Evolutionary conservation across 257 asterid species (phyloP).

Genomic region (Solanum bulbocastanum): DNA sequence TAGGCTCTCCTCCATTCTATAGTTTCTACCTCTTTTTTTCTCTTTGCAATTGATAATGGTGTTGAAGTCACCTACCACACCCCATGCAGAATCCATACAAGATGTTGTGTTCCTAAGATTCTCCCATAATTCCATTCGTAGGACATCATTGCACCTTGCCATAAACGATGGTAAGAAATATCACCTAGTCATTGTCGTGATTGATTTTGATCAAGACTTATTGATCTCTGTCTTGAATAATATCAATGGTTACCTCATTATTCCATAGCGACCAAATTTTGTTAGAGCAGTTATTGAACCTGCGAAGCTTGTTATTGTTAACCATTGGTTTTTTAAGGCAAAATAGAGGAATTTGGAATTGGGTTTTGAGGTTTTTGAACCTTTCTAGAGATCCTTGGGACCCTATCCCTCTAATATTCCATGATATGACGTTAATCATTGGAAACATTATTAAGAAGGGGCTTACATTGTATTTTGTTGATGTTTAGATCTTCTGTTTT

Average conservation of each 20-base stretch:
- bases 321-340: background rate
- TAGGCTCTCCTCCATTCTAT: background rate
- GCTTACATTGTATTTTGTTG: too few relatives aligned
- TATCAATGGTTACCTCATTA: background rate
- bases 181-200: background rate
- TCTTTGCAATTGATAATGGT: background rate
- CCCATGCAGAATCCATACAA: background rate
- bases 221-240: background rate
- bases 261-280: background rate
- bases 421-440: background rate
- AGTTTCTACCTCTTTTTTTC: background rate
- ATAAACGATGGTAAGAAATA: background rate
- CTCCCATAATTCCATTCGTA: background rate
- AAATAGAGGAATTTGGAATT: background rate
- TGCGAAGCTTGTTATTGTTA: background rate
- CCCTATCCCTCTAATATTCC: background rate
- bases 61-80: background rate
- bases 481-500: too few relatives aligned
- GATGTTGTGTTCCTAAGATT: background rate
- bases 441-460: background rate
- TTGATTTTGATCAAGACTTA: background rate
- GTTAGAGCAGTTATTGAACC: background rate
- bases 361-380: background rate
- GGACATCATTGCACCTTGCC: background rate
- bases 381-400: background rate